phyloP scores from a whole-genome alignment of 352 stramenopile species.

The Globisporangium emineosum region DNA sequence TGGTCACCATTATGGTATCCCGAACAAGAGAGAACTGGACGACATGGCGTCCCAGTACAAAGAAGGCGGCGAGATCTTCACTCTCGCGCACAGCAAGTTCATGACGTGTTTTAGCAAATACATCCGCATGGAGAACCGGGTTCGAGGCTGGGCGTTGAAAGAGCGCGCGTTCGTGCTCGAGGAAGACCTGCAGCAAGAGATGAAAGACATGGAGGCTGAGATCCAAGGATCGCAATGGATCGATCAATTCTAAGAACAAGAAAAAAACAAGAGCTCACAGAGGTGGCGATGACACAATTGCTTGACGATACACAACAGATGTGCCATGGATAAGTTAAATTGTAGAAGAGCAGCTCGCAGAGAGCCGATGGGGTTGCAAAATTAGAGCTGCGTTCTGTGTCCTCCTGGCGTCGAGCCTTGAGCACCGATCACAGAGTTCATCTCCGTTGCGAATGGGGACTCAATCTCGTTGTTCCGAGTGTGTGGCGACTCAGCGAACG shows the following conservation, averaged over 20 bases:
- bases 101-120: conserved; percentile 55
- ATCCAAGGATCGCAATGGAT: conserved; percentile 18
- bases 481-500: conserved; percentile 39
- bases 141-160: conserved; percentile 38
- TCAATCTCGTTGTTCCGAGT: conserved; percentile 24
- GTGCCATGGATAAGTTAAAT: conserved; percentile 15
- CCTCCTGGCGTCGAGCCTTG: conserved; percentile 22
- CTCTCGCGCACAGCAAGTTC: conserved; percentile 39
- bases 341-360: neutral
- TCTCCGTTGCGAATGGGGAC: conserved; percentile 51
- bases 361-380: neutral
- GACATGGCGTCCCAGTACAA: conserved; percentile 39
- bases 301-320: neutral
- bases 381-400: conserved; percentile 40
- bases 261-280: neutral
- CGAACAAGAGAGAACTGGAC: conserved; percentile 31
- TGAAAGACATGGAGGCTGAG: conserved; percentile 28
- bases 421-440: conserved; percentile 50
- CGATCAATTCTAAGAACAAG: conserved; percentile 8
- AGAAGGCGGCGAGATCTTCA: conserved; percentile 38
- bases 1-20: neutral
- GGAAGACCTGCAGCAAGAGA: conserved; percentile 58
- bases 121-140: conserved; percentile 51
- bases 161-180: conserved; percentile 58
- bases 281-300: neutral